Evolutionary conservation across 2,329 filamentous ascomycete species (phyloP).

Genomic region (Xylaria sp.): DNA sequence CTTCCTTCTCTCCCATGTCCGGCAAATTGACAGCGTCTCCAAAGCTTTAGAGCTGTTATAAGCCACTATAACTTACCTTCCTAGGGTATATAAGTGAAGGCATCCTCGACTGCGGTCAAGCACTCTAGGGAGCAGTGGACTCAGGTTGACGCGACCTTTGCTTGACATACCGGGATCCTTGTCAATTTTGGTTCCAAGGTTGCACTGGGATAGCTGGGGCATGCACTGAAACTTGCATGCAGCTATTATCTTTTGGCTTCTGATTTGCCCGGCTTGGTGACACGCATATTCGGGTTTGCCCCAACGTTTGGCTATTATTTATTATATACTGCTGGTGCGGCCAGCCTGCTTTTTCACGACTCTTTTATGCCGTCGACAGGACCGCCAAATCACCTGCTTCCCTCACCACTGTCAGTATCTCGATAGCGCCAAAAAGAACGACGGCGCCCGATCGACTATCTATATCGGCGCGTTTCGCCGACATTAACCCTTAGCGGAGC

Average conservation of each 20-base stretch:
- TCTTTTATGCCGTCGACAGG: neutral
- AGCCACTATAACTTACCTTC: neutral
- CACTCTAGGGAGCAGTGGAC: neutral
- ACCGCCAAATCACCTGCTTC: neutral
- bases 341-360: neutral
- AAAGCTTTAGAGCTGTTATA: neutral
- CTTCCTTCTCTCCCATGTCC: too few species aligned
- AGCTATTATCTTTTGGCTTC: constrained; percentile 13
- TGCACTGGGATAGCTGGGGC: constrained; percentile 19
- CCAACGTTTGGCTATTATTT: constrained; percentile 6
- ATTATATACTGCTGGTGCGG: neutral
- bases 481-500: constrained; percentile 1
- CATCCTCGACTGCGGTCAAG: constrained; percentile 21
- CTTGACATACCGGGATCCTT: constrained; percentile 17
- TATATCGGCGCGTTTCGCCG: neutral
- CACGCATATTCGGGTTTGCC: constrained; percentile 20
- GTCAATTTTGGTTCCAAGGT: constrained; percentile 7
- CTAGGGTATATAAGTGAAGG: neutral
- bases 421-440: neutral
- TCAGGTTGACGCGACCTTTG: neutral
- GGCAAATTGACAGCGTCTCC: neutral
- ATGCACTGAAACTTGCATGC: constrained; percentile 32
- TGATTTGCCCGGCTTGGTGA: constrained; percentile 10
- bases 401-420: neutral
- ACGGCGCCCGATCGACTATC: neutral